These are phyloP conservation scores for Auriscalpium orientale DNA, from an alignment of 768 basidiomycete genomes.

Conservation along the genomic window DNA sequence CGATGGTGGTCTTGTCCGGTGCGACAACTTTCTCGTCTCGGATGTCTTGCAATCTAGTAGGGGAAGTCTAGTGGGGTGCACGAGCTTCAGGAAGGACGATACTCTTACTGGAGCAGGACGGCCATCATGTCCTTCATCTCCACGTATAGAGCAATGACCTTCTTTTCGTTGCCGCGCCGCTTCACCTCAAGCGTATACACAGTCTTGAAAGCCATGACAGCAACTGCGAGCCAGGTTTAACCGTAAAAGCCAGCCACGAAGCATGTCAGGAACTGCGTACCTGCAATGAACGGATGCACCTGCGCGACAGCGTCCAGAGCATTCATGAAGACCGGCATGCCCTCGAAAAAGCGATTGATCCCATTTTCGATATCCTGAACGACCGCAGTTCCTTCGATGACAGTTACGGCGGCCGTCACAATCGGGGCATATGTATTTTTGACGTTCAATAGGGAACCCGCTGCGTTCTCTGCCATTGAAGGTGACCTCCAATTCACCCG, in stretches of 20 bases:
- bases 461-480: no score
- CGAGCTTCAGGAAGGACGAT: neutral
- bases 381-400: neutral
- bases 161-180: constrained; percentile 44
- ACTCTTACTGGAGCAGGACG: constrained; percentile 4
- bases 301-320: constrained; percentile 21
- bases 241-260: neutral
- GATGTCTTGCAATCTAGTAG: constrained; percentile 23
- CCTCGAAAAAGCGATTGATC: neutral
- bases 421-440: no score
- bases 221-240: constrained; percentile 23
- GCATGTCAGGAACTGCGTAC: neutral
- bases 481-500: no score
- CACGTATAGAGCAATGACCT: constrained; percentile 36
- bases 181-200: constrained; percentile 41
- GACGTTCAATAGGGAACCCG: no score
- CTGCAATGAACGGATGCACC: constrained; percentile 19
- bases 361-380: neutral
- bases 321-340: constrained; percentile 9
- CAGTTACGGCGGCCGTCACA: no score
- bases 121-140: constrained; percentile 46
- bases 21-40: constrained; percentile 22
- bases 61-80: neutral
- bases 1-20: constrained; percentile 26
- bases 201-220: constrained; percentile 41